Percentiles rank a stretch among this genome's conserved stretches.
phyloP scores from a whole-genome alignment of 2,329 filamentous ascomycete species.

The Aspergillus ruber region DNA sequence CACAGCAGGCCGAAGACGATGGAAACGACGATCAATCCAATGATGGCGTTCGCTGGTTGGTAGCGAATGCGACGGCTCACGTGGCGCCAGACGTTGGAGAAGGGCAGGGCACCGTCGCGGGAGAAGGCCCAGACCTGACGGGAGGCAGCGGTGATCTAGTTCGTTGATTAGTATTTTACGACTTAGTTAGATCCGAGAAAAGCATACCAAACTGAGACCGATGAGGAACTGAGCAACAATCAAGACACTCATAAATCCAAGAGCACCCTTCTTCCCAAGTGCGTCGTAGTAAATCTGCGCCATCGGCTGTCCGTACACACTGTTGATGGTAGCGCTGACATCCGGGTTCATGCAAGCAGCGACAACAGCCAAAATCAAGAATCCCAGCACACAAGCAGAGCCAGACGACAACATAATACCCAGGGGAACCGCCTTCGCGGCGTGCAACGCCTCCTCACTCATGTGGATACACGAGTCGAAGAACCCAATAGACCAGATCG shows the following conservation, averaged over 20 bases:
- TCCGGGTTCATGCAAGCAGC: conserved; percentile 52
- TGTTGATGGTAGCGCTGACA: conserved; percentile 43
- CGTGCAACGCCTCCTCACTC: conserved; percentile 56
- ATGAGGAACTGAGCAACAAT: conserved; percentile 59
- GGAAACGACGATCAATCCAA: conserved; percentile 47
- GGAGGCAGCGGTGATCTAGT: conserved; percentile 49
- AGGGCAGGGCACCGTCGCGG: conserved; percentile 56
- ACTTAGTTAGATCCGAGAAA: neutral
- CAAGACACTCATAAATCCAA: conserved; percentile 54
- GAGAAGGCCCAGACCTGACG: conserved; percentile 60
- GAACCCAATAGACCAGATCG: conserved; percentile 53
- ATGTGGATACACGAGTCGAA: conserved; percentile 57
- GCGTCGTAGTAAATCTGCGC: conserved; percentile 56
- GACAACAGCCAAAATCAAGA: conserved; percentile 52
- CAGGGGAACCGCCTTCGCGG: conserved; percentile 52
- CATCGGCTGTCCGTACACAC: conserved; percentile 54
- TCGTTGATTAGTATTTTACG: conserved; percentile 5
- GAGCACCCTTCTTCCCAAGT: conserved; percentile 52
- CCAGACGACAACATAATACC: conserved; percentile 54
- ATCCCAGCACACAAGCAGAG: conserved; percentile 49
- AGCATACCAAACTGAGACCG: conserved; percentile 46
- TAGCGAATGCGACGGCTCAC: conserved; percentile 51
- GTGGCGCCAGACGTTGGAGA: conserved; percentile 51
- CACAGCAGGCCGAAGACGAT: conserved; percentile 52
- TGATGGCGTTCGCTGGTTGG: conserved; percentile 53